Base-by-base conservation (phyloP, 1,139 yeast species). In the Blastobotrys proliferans region DNA sequence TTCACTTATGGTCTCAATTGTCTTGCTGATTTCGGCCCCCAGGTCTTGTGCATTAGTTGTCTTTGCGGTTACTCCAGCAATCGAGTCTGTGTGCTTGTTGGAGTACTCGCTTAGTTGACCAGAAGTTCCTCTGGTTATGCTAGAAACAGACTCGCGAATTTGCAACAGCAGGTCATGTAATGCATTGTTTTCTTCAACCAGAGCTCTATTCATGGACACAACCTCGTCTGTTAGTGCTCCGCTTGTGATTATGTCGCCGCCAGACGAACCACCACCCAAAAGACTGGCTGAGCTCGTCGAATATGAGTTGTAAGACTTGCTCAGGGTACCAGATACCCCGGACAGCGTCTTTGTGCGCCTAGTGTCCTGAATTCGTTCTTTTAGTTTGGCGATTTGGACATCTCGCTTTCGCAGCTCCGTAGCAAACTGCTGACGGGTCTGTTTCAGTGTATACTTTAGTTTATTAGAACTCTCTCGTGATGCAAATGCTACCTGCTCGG, bases 341-440 rank as follows among this genome's bases (percentile, higher is more conserved):
- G 45, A 45, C 10, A 53, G 39, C 9, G 49, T 41, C 38, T 46
- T 50, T 25, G 46, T 40, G 6, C 52, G 43, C 22, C 54, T 29
- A 21, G 35, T 17, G 19, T 53, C 57, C 10, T 46, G 48, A 6
- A 56, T 38, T 26, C 58, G 51, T 21, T 53, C 55, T 38, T 54
- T 55, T 34, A 57, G 44, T 30, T 49, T 33, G 25, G 53, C 49
- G 18, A 56, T 43, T 19, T 55, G 56, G 20, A 58, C 49, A 38
- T 58, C 63, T 5, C 55, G 41, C 39, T 49, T 57, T 6, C 63
- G 45, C 32, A 58, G 46, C 34, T 58, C 63, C 28, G 52, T 56
- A 3, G 59, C 54, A 44, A 50, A 54, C 41, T 55, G 60, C 24
- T 38, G 44, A 17, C 48, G 44, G 35, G 46, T 28, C 36, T 54